Evolutionary conservation across 139 green algal genomes (phyloP).

Genomic region (Tetraselmis striata): DNA sequence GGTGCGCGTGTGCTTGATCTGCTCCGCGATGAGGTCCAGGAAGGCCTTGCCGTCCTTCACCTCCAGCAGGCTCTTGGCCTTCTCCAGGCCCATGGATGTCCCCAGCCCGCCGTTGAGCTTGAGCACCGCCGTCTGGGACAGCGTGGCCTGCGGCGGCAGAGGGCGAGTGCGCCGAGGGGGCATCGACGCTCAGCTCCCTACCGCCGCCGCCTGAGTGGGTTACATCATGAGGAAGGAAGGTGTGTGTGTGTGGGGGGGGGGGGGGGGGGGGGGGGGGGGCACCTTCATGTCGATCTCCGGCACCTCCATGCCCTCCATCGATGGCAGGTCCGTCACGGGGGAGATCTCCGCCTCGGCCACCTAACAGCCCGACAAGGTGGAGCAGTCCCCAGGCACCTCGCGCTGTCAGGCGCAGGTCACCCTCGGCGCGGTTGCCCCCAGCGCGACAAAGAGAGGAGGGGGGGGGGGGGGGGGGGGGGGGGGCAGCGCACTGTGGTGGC

Average conservation of each 20-base stretch:
- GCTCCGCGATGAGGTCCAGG: slow-evolving; percentile 89
- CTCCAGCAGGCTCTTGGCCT: slow-evolving; percentile 81
- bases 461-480: background rate
- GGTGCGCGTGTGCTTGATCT: slow-evolving; percentile 77
- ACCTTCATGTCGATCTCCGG: slow-evolving; percentile 64
- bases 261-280: too few relatives aligned
- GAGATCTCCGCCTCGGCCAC: background rate
- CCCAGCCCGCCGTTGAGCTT: slow-evolving; percentile 91
- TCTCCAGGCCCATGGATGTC: slow-evolving; percentile 88
- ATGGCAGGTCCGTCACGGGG: background rate
- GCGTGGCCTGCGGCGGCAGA: slow-evolving; percentile 33
- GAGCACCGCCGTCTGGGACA: slow-evolving; percentile 74
- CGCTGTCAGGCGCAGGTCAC: too few relatives aligned
- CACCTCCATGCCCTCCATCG: slow-evolving; percentile 40
- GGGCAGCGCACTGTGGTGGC: slow-evolving; percentile 24
- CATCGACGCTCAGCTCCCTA: background rate
- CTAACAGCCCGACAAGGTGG: background rate
- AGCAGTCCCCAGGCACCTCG: too few relatives aligned
- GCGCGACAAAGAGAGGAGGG: background rate
- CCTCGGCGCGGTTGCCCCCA: too few relatives aligned
- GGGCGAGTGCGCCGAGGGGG: background rate
- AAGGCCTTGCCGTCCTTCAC: slow-evolving; percentile 86
- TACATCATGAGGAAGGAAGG: background rate
- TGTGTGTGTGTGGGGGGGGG: background rate
- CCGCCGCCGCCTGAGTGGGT: background rate